Evolutionary conservation across 768 basidiomycete genomes (phyloP), one percentile per base, ranked within the genome.

Genomic region (Leccinum boreale): DNA sequence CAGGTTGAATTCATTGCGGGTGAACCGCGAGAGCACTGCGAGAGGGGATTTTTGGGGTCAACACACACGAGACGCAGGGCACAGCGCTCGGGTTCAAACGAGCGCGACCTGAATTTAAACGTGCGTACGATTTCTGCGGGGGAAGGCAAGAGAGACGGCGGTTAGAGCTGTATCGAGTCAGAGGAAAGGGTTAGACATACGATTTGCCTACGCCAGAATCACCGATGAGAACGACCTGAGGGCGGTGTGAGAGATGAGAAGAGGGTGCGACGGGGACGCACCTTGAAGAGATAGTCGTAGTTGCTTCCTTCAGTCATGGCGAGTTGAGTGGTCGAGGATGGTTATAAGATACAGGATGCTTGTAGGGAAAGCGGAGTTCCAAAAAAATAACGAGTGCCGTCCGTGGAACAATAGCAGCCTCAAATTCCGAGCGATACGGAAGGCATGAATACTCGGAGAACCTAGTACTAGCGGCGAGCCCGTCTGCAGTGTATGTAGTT

Each of bases 221-320:
- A 72, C 96, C 96, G 79, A 98, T 98, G 64, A 99, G 85, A 67
- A 99, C 96, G 67, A 98, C 92, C 96, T 98, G 47, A 36, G n/a
- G 24, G 47, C 2, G 15, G 11, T n/a, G 46, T 52, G 12, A 52
- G 42, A 3, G 23, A 15, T 10, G 7, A 11, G 9, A 10, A 11
- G 3, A 1, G 3, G 7, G 45, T 15, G 4, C 4, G n/a, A 17
- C 8, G 17, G 19, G 8, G 12, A 52, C 55, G 14, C 52, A 95
- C 96, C 85, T 99, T 98, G 88, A 98, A 98, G 65, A 99, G 87
- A 81, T 90, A 98, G 74, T 98, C 96, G 78, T 97, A 98, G 83
- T 94, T 94, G 79, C 87, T 91, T 66, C 86, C 88, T 81, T 96
- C 94, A 57, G 92, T 74, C 94, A 97, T 97, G 59, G 62, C 56